Conservation (phyloP, 805 yeast species). For the Sungouiella thailandica region DNA sequence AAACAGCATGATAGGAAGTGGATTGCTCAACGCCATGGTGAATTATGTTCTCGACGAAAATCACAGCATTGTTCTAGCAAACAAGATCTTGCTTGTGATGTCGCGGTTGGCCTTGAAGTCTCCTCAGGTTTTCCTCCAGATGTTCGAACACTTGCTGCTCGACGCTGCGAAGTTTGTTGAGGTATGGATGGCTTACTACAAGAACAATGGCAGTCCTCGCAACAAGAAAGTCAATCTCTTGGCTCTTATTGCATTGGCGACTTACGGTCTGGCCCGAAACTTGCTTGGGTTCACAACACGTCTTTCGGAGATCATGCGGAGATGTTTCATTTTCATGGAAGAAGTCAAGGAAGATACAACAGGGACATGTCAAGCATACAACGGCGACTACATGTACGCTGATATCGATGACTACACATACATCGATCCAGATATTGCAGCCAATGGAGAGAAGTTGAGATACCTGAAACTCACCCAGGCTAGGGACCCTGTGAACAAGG, state of each 20-base stretch:
- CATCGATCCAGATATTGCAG: constrained; percentile 35
- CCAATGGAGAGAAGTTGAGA: constrained; percentile 39
- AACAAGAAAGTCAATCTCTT: constrained; percentile 64
- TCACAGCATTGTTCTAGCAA: constrained; percentile 36
- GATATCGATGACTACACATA: constrained; percentile 40
- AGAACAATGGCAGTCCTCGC: constrained; percentile 66
- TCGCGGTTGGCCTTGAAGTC: constrained; percentile 33
- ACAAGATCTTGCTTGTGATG: constrained; percentile 33
- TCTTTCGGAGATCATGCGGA: constrained; percentile 26
- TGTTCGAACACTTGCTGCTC: constrained; percentile 25
- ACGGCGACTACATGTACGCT: constrained; percentile 32
- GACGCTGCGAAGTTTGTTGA: constrained; percentile 21
- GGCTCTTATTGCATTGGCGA: constrained; percentile 52
- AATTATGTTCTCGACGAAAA: constrained; percentile 38
- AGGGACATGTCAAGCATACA: constrained; percentile 34
- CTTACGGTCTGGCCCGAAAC: constrained; percentile 25
- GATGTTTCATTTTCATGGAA: constrained; percentile 52
- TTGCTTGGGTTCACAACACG: constrained; percentile 10
- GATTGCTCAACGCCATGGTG: constrained; percentile 40
- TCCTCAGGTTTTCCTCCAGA: constrained; percentile 29
- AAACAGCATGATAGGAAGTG: constrained; percentile 36
- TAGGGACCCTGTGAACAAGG: constrained; percentile 34
- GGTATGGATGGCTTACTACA: constrained; percentile 37
- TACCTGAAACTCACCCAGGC: constrained; percentile 27
- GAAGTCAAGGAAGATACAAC: constrained; percentile 58